Conservation (phyloP, 805 yeast species). For the Metschnikowia cerradonensis region DNA sequence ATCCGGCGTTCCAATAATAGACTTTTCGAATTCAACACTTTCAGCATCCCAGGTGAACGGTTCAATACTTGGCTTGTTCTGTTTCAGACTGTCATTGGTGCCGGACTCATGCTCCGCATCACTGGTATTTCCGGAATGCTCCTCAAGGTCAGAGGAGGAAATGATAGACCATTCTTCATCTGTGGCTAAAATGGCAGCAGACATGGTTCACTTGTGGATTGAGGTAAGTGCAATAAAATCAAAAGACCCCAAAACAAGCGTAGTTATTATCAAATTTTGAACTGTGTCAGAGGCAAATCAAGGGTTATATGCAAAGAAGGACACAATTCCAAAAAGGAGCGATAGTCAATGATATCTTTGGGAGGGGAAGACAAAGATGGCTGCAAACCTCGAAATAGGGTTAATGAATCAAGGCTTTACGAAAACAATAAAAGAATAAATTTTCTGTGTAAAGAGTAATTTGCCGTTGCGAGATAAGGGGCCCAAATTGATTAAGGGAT, state of each 20-base stretch:
- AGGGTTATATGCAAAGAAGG: neutral
- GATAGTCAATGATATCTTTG: neutral
- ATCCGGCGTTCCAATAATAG: neutral
- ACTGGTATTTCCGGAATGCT: conserved; percentile 17
- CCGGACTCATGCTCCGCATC: neutral
- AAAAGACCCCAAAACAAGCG: neutral
- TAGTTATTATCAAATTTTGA: neutral
- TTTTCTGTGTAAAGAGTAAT: neutral
- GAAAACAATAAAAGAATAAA: neutral
- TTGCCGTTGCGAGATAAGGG: conserved; percentile 4
- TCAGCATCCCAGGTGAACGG: neutral
- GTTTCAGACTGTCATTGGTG: no score
- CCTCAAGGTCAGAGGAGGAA: conserved; percentile 40
- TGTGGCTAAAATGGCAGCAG: conserved; percentile 7
- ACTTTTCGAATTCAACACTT: neutral
- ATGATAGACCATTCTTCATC: conserved; percentile 47
- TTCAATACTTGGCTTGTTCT: neutral
- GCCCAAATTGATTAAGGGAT: conserved; percentile 2
- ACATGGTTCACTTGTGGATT: neutral
- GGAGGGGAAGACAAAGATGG: neutral
- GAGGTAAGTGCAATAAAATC: neutral
- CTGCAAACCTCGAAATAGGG: neutral
- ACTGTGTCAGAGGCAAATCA: neutral
- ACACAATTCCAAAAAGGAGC: neutral
- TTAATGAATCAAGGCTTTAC: neutral